phyloP scores from a whole-genome alignment of 1,284 basidiomycete genomes.

The Ustilago loliicola region DNA sequence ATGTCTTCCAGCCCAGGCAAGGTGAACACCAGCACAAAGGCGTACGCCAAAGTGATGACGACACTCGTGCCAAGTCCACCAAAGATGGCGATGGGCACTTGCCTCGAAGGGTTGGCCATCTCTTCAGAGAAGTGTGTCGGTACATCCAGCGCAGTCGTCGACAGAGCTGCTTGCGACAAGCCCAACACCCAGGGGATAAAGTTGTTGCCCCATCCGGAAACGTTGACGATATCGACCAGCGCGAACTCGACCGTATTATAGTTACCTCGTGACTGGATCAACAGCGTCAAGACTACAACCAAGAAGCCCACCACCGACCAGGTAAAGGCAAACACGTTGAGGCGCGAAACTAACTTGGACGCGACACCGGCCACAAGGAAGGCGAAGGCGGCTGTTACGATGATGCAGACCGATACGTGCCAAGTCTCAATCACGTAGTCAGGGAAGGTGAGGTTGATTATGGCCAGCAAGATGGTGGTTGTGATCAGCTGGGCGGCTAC shows the following conservation, averaged over 20 bases:
- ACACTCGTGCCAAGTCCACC: slow-evolving; percentile 19
- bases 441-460: slow-evolving; percentile 30
- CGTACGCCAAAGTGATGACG: slow-evolving; percentile 25
- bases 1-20: slow-evolving; percentile 23
- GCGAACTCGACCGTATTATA: slow-evolving; percentile 41
- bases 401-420: slow-evolving; percentile 17
- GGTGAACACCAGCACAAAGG: slow-evolving; percentile 39
- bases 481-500: slow-evolving; percentile 27
- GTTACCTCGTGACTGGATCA: slow-evolving; percentile 29
- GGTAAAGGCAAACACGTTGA: slow-evolving; percentile 35
- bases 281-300: slow-evolving; percentile 20
- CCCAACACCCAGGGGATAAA: slow-evolving; percentile 40
- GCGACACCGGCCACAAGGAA: slow-evolving; percentile 18
- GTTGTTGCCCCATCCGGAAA: slow-evolving; percentile 31
- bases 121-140: slow-evolving; percentile 44
- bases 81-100: slow-evolving; percentile 38
- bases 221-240: slow-evolving; percentile 34
- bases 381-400: slow-evolving; percentile 9
- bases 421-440: slow-evolving; percentile 19
- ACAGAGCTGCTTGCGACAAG: slow-evolving; percentile 31
- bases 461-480: slow-evolving; percentile 35
- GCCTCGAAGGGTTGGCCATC: slow-evolving; percentile 23
- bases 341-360: slow-evolving; percentile 15
- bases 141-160: slow-evolving; percentile 37
- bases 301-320: slow-evolving; percentile 34